Percentiles rank a stretch among this genome's conserved stretches.
Evolutionary conservation across 2,329 filamentous ascomycete species (phyloP).

Genomic region (Aschersonia sp.): DNA sequence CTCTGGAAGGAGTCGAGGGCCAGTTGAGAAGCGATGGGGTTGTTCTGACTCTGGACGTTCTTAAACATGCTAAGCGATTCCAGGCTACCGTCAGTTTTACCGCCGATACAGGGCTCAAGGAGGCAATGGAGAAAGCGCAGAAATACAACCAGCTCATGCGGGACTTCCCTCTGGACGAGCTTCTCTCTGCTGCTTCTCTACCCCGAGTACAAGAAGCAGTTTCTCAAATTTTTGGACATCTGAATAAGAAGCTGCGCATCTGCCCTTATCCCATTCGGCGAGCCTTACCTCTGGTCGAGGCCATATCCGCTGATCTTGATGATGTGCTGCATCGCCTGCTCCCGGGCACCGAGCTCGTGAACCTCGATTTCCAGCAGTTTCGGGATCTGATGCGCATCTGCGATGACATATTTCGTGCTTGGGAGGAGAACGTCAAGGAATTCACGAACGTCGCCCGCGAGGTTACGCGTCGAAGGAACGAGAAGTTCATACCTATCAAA

Average conservation of each 20-base stretch:
- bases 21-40: slow-evolving; percentile 86
- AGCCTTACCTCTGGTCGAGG: slow-evolving; percentile 86
- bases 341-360: slow-evolving; percentile 75
- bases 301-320: slow-evolving; percentile 88
- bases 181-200: slow-evolving; percentile 82
- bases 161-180: slow-evolving; percentile 90
- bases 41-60: slow-evolving; percentile 77
- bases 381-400: slow-evolving; percentile 70
- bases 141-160: slow-evolving; percentile 99
- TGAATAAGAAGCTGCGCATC: slow-evolving; percentile 96
- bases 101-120: slow-evolving; percentile 89
- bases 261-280: slow-evolving; percentile 90
- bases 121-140: slow-evolving; percentile 89
- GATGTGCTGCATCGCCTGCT: slow-evolving; percentile 73
- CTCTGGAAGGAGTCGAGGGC: slow-evolving; percentile 78
- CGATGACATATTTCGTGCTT: slow-evolving; percentile 75
- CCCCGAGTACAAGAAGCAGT: slow-evolving; percentile 82
- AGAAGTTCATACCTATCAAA: slow-evolving; percentile 98
- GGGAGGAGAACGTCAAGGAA: slow-evolving; percentile 94
- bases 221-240: slow-evolving; percentile 76
- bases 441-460: slow-evolving; percentile 97
- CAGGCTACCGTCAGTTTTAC: slow-evolving; percentile 95
- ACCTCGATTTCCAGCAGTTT: slow-evolving; percentile 87
- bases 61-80: slow-evolving; percentile 95
- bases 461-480: slow-evolving; percentile 80